Conservation (phyloP, 495 filamentous ascomycete genomes). For the Collariella sp. region DNA sequence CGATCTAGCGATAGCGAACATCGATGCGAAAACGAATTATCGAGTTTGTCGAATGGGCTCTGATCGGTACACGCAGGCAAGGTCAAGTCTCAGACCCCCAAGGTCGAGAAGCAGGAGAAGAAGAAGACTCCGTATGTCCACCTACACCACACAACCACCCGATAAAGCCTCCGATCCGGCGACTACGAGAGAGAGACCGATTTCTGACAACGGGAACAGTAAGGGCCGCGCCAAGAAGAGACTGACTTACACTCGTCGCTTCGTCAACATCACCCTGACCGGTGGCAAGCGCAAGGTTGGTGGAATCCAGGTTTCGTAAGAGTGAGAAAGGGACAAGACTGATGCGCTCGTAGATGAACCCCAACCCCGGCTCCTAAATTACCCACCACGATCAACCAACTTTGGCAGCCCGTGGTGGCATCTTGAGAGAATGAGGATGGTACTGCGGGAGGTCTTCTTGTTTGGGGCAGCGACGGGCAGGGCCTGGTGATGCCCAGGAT, state of each 20-base stretch:
- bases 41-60: neutral
- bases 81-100: conserved; percentile 45
- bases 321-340: neutral
- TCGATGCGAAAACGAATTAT: conserved; percentile 4
- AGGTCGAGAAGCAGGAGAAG: conserved; percentile 89
- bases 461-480: neutral
- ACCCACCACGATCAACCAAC: conserved; percentile 11
- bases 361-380: conserved; percentile 43
- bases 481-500: conserved; percentile 7
- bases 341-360: conserved; percentile 37
- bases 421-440: conserved; percentile 1
- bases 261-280: conserved; percentile 98
- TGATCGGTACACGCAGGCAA: conserved; percentile 27
- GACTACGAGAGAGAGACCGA: neutral
- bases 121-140: conserved; percentile 60
- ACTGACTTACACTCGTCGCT: conserved; percentile 91
- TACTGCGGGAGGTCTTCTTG: conserved; percentile 1
- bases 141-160: neutral
- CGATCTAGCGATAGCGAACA: neutral
- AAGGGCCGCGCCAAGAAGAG: conserved; percentile 99
- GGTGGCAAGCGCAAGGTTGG: conserved; percentile 97
- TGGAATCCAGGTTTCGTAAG: neutral
- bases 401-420: conserved; percentile 5
- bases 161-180: neutral
- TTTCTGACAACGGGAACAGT: conserved; percentile 20